Evolutionary conservation across 305 asterid genomes (phyloP), one percentile per base, ranked within the genome.

Genomic region (Fraxinus sp.): DNA sequence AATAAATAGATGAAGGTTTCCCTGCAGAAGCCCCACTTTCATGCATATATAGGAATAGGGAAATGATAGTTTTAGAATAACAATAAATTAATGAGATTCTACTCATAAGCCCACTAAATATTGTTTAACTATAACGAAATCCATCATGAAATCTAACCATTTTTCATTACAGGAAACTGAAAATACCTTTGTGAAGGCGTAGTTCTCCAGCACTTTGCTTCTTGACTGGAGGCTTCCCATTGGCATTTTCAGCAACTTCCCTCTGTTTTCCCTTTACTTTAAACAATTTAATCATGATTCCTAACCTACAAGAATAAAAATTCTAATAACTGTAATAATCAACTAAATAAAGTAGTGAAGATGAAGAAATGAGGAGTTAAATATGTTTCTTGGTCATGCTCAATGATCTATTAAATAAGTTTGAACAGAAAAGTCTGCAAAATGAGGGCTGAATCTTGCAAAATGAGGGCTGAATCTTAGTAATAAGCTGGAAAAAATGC

Each of bases 131-230:
- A 66, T 35, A 22, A 57, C 20, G 16, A 78, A 72, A 26, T 14
- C 30, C 66, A 28, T n/a, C n/a, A 30, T 43, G 78, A 46, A 16
- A n/a, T 30, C 78, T 20, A 79, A 22, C 59, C 83, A 75, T 78
- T 43, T n/a, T 18, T 64, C 77, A 78, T 41, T 13, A 57, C 37
- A 72, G 6, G 77, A 83, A 66, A 83, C 77, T 20, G 52, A 33
- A 64, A 78, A 57, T 81, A 95, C 99, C 99, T 94, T 94, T 96
- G 88, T 96, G 97, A 90, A 96, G 97, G 79, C 98, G 99, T 78
- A 96, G 87, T 87, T 96, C 99, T 78, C 99, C 99, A 82, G 99
- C 98, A 87, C 98, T 96, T 86, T 94, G 99, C 90, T 94, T 96
- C 93, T 93, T 96, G 28, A 77, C 93, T 5, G 93, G 91, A 71